phyloP scores from a whole-genome alignment of 306 rosid genomes.

The Prunus dulcis region DNA sequence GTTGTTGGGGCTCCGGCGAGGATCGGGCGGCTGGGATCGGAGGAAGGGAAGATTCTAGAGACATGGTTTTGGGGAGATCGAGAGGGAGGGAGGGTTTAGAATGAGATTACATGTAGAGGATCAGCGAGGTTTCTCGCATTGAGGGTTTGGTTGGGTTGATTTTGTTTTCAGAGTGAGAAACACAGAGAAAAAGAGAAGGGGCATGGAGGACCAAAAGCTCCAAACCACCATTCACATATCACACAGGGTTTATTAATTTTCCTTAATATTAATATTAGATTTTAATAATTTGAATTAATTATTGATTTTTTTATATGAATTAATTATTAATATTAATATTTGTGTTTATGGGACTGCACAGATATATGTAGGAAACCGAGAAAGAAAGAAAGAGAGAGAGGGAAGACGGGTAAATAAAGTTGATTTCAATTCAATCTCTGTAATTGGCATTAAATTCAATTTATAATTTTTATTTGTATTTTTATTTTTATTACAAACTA shows the following conservation, averaged over 20 bases:
- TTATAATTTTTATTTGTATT: too few relatives aligned
- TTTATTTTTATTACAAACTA: too few relatives aligned
- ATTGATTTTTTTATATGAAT: too few relatives aligned
- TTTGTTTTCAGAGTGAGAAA: conserved; percentile 25
- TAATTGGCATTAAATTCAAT: background rate
- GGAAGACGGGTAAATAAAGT: background rate
- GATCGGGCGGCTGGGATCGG: conserved; percentile 57
- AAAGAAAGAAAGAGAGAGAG: background rate
- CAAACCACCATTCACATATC: conserved; percentile 45
- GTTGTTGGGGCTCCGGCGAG: conserved; percentile 49
- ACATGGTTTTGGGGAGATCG: conserved; percentile 61
- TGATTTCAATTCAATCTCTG: background rate
- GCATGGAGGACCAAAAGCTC: conserved; percentile 50
- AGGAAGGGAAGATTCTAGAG: conserved; percentile 56
- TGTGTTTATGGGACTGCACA: background rate
- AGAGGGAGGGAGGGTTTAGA: conserved; percentile 40
- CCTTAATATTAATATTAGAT: background rate
- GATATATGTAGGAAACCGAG: background rate
- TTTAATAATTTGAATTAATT: background rate
- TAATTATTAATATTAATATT: background rate
- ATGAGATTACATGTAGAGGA: conserved; percentile 56
- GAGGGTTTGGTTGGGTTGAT: conserved; percentile 17
- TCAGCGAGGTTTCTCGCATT: conserved; percentile 53
- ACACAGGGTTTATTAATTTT: conserved; percentile 8
- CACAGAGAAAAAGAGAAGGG: background rate